Conservation (phyloP, 345 rosid genomes). For the Aegle marmelos region DNA sequence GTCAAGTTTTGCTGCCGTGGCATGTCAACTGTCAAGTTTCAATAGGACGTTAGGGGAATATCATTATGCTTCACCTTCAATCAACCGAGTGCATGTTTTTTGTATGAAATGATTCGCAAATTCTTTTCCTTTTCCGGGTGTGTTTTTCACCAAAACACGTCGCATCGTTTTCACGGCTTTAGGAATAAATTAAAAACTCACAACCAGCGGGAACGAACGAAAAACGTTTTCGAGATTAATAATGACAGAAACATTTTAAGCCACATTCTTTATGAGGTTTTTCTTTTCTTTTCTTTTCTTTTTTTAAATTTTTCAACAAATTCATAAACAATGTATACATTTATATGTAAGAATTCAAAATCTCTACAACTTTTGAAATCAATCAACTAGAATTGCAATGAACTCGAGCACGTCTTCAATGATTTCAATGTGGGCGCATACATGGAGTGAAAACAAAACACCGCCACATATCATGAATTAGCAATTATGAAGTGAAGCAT, state of each 20-base stretch:
- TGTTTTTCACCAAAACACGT: too few species aligned
- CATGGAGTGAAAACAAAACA: neutral
- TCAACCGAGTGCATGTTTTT: neutral
- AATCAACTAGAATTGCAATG: neutral
- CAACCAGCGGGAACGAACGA: neutral
- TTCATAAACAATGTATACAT: neutral
- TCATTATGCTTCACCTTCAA: neutral
- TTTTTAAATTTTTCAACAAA: neutral
- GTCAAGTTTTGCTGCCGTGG: neutral
- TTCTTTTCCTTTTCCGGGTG: neutral
- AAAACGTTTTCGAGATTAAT: neutral
- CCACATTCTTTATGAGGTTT: neutral
- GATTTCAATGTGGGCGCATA: conserved; percentile 3
- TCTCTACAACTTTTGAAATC: neutral
- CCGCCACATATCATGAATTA: neutral
- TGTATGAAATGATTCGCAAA: neutral
- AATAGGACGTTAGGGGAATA: neutral
- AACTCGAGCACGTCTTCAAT: neutral
- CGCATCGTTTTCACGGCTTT: neutral
- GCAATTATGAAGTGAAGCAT: neutral
- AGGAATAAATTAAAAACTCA: too few species aligned
- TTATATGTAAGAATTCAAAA: too few species aligned
- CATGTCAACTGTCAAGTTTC: neutral
- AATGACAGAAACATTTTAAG: neutral
- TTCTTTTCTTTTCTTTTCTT: neutral